phyloP scores from a whole-genome alignment of 768 basidiomycete species.

The Suillus clintonianus region DNA sequence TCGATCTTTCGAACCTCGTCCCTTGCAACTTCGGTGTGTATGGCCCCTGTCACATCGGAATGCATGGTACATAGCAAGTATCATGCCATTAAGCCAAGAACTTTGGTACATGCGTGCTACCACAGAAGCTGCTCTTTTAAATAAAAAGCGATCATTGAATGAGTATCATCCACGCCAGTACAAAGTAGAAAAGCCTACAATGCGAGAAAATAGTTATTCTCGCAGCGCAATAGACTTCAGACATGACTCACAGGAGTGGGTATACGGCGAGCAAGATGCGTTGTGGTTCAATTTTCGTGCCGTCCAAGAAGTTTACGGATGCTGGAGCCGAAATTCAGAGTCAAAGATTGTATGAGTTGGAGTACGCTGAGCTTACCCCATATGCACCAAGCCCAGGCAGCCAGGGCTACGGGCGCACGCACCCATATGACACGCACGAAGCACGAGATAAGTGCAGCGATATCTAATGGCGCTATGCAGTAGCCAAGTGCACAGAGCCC shows the following conservation, averaged over 20 bases:
- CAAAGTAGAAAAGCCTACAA: slow-evolving; percentile 85
- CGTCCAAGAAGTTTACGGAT: slow-evolving; percentile 93
- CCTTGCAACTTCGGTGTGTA: background rate
- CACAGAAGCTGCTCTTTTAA: background rate
- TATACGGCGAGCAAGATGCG: slow-evolving; percentile 93
- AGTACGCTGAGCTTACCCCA: slow-evolving; percentile 70
- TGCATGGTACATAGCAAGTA: background rate
- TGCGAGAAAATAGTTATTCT: slow-evolving; percentile 2
- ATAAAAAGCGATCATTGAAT: slow-evolving; percentile 58
- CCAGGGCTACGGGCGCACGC: slow-evolving; percentile 80
- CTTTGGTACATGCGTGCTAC: background rate
- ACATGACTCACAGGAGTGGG: slow-evolving; percentile 75
- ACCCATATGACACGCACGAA: slow-evolving; percentile 87
- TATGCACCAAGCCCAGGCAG: slow-evolving; percentile 94
- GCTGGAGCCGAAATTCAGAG: slow-evolving; percentile 45
- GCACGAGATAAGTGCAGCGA: slow-evolving; percentile 85
- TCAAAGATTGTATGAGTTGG: slow-evolving; percentile 5
- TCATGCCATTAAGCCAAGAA: background rate
- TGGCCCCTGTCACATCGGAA: background rate
- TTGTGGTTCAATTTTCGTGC: slow-evolving; percentile 90
- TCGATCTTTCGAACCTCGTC: too few relatives aligned
- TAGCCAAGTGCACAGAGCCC: slow-evolving; percentile 94
- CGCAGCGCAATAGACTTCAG: background rate
- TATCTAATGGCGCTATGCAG: slow-evolving; percentile 89
- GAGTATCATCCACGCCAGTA: slow-evolving; percentile 96